phyloP scores from a whole-genome alignment of 352 stramenopile genomes.

The Pythium aristosporum region DNA sequence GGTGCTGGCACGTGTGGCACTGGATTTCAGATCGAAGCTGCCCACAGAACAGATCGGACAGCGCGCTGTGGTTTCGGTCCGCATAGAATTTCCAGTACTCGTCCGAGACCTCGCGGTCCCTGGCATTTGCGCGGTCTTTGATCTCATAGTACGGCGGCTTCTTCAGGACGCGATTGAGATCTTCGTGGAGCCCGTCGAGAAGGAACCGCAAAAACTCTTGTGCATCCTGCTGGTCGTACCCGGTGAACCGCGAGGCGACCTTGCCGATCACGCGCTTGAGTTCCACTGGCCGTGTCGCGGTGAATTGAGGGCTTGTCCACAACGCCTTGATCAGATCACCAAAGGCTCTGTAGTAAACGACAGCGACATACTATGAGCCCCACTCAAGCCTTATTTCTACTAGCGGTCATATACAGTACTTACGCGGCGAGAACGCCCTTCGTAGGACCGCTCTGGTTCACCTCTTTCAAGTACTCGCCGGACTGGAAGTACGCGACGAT shows the following conservation, averaged over 20 bases:
- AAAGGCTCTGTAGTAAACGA: conserved; percentile 42
- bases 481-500: conserved; percentile 61
- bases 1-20: conserved; percentile 69
- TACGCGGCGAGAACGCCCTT: conserved; percentile 37
- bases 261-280: conserved; percentile 79
- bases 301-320: conserved; percentile 61
- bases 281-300: conserved; percentile 51
- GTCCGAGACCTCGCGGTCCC: conserved; percentile 63
- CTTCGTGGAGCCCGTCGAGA: conserved; percentile 85
- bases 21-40: conserved; percentile 77
- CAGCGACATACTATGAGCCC: not conserved
- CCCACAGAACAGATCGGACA: conserved; percentile 83
- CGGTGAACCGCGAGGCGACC: conserved; percentile 62
- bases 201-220: conserved; percentile 91
- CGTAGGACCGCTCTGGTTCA: conserved; percentile 58
- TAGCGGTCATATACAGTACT: no score
- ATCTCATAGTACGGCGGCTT: conserved; percentile 80
- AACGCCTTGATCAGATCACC: conserved; percentile 65
- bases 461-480: conserved; percentile 39
- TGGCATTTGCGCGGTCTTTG: conserved; percentile 45
- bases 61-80: conserved; percentile 57
- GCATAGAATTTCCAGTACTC: conserved; percentile 88
- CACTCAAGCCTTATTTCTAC: not conserved
- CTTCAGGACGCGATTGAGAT: conserved; percentile 75
- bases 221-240: conserved; percentile 89